Conservation (phyloP, 164 flowering plant species). For the Platanus orientalis region DNA sequence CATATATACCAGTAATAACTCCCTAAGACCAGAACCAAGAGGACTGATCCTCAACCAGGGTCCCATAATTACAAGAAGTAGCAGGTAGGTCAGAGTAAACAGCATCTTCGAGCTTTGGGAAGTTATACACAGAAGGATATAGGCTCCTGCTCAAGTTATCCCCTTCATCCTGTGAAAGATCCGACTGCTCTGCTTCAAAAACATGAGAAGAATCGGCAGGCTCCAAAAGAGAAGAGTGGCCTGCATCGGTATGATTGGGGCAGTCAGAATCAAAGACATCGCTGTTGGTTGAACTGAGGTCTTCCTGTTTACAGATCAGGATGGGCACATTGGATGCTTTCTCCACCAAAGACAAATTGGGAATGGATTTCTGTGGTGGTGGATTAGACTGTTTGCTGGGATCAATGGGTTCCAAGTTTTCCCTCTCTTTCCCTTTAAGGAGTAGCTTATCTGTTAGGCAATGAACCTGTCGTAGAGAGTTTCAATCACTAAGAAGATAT, state of each 20-base stretch:
- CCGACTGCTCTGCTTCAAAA: conserved; percentile 45
- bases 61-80: conserved; percentile 41
- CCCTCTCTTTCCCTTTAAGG: conserved; percentile 32
- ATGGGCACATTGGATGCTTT: conserved; percentile 24
- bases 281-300: conserved; percentile 51
- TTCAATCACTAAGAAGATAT: background rate
- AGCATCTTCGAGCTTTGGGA: conserved; percentile 47
- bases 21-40: conserved; percentile 57
- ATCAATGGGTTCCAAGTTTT: conserved; percentile 21
- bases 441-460: conserved; percentile 41
- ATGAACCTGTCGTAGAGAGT: conserved; percentile 34
- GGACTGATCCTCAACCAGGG: conserved; percentile 53
- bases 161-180: conserved; percentile 55
- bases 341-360: conserved; percentile 23
- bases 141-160: conserved; percentile 36
- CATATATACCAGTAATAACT: conserved; percentile 1
- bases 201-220: conserved; percentile 46
- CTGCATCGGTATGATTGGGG: conserved; percentile 46
- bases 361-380: conserved; percentile 17
- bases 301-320: conserved; percentile 42
- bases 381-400: conserved; percentile 15
- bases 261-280: conserved; percentile 60
- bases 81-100: conserved; percentile 35
- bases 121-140: conserved; percentile 28
- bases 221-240: conserved; percentile 35